These are phyloP conservation scores for Hibiscus mutabilis DNA, from an alignment of 345 rosid genomes.

Conservation along the genomic window DNA sequence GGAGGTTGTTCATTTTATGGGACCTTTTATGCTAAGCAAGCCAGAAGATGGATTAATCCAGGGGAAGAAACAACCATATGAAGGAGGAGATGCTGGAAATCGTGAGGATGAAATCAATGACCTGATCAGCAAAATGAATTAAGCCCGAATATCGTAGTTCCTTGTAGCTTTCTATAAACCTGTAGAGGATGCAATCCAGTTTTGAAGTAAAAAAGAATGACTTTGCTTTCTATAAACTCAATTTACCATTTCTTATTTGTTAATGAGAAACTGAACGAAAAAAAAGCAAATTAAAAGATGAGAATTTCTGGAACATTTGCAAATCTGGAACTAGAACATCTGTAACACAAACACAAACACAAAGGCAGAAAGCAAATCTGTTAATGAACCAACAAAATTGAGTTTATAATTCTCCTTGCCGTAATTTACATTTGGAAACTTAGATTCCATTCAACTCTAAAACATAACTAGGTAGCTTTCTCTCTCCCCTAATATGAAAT, in stretches of 20 bases:
- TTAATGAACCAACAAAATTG: constrained; percentile 1
- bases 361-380: not conserved
- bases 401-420: not conserved
- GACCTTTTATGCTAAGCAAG: constrained; percentile 63
- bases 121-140: constrained; percentile 67
- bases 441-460: not conserved
- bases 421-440: not conserved
- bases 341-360: no score
- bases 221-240: not conserved
- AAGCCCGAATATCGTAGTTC: constrained; percentile 3
- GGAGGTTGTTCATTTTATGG: constrained; percentile 62
- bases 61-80: constrained; percentile 54
- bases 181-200: not conserved
- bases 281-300: not conserved
- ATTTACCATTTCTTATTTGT: not conserved
- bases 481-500: not conserved
- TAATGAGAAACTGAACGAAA: not conserved
- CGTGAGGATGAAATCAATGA: constrained; percentile 81
- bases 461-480: not conserved
- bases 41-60: constrained; percentile 61
- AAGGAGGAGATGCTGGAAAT: constrained; percentile 73
- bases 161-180: not conserved
- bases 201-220: not conserved
- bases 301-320: no score
- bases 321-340: no score